These are phyloP conservation scores for Sisymbrium irio DNA, from an alignment of 345 rosid genomes.

Conservation along the genomic window DNA sequence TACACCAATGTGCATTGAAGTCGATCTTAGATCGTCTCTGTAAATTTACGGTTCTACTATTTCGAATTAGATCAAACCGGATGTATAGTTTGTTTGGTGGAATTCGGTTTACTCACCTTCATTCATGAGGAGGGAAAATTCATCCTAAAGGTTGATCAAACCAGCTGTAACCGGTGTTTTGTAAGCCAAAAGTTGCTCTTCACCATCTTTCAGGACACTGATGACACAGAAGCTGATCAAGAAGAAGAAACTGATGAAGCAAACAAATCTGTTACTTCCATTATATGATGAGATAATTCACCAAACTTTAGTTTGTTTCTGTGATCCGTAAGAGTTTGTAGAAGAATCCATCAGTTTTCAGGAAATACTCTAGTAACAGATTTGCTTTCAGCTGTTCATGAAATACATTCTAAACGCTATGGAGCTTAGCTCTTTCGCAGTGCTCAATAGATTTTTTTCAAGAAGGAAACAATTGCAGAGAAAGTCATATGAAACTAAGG, in stretches of 20 bases:
- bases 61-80: neutral
- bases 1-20: too few relatives aligned
- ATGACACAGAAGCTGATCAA: too few relatives aligned
- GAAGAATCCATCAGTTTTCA: neutral
- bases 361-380: neutral
- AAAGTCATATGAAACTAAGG: neutral
- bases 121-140: too few relatives aligned
- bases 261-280: slow-evolving; percentile 19
- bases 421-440: neutral
- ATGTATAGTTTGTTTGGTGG: too few relatives aligned
- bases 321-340: neutral
- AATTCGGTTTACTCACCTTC: too few relatives aligned
- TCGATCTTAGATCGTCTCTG: too few relatives aligned
- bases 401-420: too few relatives aligned
- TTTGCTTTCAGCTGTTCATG: neutral
- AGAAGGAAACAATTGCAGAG: neutral
- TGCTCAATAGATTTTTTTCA: neutral
- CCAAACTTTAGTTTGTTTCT: slow-evolving; percentile 2
- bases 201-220: too few relatives aligned
- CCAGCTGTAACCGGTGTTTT: too few relatives aligned
- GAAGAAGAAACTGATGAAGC: slow-evolving; percentile 25
- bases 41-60: neutral
- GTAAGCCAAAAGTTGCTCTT: slow-evolving; percentile 52
- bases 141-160: too few relatives aligned
- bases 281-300: neutral